These are phyloP conservation scores for Amphicarpaea edgeworthii DNA, from an alignment of 306 rosid species.

Conservation along the genomic window DNA sequence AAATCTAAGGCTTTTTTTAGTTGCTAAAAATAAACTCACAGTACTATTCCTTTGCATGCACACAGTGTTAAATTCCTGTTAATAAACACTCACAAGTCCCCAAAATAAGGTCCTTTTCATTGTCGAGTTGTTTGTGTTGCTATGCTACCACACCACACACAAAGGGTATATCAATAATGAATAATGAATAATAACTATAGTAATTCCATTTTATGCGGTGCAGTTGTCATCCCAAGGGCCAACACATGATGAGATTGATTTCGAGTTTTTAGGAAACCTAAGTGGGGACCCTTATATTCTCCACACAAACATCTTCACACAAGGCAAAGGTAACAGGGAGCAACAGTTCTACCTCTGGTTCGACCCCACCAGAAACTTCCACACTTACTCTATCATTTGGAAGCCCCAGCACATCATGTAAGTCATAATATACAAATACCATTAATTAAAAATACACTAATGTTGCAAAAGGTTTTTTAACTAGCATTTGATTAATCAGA, in stretches of 20 bases:
- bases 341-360: constrained; percentile 66
- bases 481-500: no score
- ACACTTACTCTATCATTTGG: constrained; percentile 63
- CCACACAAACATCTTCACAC: constrained; percentile 58
- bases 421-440: constrained; percentile 19
- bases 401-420: constrained; percentile 59
- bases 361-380: constrained; percentile 64
- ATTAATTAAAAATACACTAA: not conserved
- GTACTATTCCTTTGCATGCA: constrained; percentile 13
- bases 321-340: constrained; percentile 63
- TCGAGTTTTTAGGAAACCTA: constrained; percentile 59
- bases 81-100: not conserved
- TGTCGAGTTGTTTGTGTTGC: not conserved
- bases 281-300: constrained; percentile 61
- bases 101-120: not conserved
- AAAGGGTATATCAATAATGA: constrained; percentile 12
- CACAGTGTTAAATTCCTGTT: not conserved
- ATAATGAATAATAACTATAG: no score
- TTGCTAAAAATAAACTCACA: not conserved
- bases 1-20: not conserved
- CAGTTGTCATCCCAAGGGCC: constrained; percentile 80
- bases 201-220: constrained; percentile 20
- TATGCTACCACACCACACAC: constrained; percentile 23
- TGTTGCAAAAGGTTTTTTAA: not conserved
- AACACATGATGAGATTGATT: constrained; percentile 64